phyloP scores from a whole-genome alignment of 2,329 filamentous ascomycete species.

The Thelonectria rubi region DNA sequence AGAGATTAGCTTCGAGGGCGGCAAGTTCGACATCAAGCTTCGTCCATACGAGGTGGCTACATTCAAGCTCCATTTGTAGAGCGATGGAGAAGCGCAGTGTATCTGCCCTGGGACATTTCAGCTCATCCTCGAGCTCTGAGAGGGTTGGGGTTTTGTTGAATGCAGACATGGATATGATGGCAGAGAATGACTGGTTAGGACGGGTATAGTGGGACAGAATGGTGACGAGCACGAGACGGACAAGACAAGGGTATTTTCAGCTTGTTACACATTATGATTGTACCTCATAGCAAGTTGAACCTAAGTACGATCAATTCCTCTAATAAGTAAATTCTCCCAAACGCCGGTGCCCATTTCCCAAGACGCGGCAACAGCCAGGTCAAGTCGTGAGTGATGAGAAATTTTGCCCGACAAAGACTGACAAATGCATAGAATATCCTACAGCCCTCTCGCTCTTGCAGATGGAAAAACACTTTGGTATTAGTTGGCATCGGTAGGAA shows the following conservation, averaged over 20 bases:
- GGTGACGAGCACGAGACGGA: background rate
- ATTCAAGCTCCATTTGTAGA: constrained; percentile 69
- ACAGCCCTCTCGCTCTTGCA: constrained; percentile 11
- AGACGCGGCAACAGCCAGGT: constrained; percentile 16
- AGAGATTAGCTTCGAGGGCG: constrained; percentile 61
- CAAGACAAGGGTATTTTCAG: background rate
- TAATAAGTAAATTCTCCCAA: constrained; percentile 36
- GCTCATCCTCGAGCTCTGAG: constrained; percentile 31
- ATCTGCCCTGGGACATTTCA: constrained; percentile 36
- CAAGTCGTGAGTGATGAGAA: constrained; percentile 16
- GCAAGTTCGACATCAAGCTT: constrained; percentile 70
- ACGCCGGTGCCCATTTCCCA: constrained; percentile 36
- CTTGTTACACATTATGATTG: constrained; percentile 16
- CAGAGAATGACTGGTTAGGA: background rate
- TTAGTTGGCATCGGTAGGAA: constrained; percentile 64
- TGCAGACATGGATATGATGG: background rate
- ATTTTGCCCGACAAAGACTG: constrained; percentile 14
- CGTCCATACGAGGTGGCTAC: constrained; percentile 88
- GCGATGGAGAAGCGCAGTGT: constrained; percentile 40
- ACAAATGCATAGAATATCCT: constrained; percentile 28
- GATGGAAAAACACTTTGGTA: background rate
- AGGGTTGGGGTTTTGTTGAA: background rate
- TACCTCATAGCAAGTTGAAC: constrained; percentile 29
- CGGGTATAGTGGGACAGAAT: background rate
- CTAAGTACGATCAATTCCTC: constrained; percentile 32